Base-by-base conservation (phyloP, 2,329 filamentous ascomycete genomes). In the Exserohilum rostratum region DNA sequence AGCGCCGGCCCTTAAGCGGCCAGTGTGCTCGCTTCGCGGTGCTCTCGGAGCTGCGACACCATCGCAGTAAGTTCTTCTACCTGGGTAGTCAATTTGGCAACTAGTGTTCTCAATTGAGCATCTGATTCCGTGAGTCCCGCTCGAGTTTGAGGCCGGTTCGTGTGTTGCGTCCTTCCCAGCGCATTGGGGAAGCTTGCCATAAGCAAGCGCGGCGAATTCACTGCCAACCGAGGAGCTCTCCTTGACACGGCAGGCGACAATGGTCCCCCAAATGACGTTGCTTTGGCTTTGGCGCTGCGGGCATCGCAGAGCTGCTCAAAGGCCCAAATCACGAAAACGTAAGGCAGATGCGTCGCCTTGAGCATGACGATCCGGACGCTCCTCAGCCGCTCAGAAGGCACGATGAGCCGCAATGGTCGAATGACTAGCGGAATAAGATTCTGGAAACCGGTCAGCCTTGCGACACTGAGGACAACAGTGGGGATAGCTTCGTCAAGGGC, bases 341-440 rank as follows among this genome's bases (percentile, higher is more conserved):
- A 85, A 29, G 90, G 89, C 42, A 85, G 77, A 71, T 87, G 85
- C 2, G 84, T 86, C 45, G 79, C 79, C 68, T 84, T 85, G 54
- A 87, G 79, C 40, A 87, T 69, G 37, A 85, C 67, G 55, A 87
- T 87, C 42, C 84, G 81, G 51, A 82, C 79, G 29, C 77, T 78
- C 46, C 90, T 87, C 62, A 93, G 83, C 54, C 82, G 78, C 58
- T 87, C 83, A 2, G 86, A 83, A 6, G 87, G 81, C 45, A 91
- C 72, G 60, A 91, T 80, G 39, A 93, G 80, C 53, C 89, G 83
- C 55, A 91, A 80, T 0, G 90, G 90, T 13, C 90, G 85, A 68
- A 93, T 87, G 57, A 88, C 76, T 50, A 93, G 80, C 6, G 90
- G 87, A 39, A 93, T 79, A 34, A 95, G 82, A 72, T 93, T 95